Base-by-base conservation (phyloP, 345 rosid genomes). In the Dipteronia dyeriana region DNA sequence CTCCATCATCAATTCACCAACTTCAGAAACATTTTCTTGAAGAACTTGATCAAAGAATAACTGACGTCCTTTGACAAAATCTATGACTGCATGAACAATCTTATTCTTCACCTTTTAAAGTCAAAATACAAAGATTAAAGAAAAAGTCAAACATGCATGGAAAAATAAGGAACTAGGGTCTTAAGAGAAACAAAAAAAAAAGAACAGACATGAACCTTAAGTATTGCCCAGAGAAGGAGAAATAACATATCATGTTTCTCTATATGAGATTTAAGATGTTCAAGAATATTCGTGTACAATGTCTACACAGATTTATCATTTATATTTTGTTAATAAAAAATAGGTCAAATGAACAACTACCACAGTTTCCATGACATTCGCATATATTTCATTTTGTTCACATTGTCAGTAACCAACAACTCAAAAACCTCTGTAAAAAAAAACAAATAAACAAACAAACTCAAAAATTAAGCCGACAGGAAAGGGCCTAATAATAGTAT, bases 21-120 rank as follows among this genome's bases (percentile, higher is more conserved):
- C 91, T 69, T 82, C 85, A 81, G 84, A 81, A 81, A 91, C 69
- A 65, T 95, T 93, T 81, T 84, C 91, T 26, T 85, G 93, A 75
- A 95, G 94, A 86, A 92, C 87, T 80, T 93, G 97, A 86, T 92
- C 95, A 76, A 91, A 91, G 34, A 95, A 87, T 75, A 84, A 82
- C 80, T 89, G 90, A 82, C 91, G 92, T 82, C 92, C 95, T 84
- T 89, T 88, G 47, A 95, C 88, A 88, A 93, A 93, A 75, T 86
- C 94, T 51, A 90, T 79, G 66, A 93, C 92, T 84, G 93, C 97
- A 23, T 94, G 90, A 63, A 90, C 96, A 88, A 92, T 86, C 87
- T 93, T 95, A 79, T 91, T 95, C 88, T 89, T 92, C 65, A 91
- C 97, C 98, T 94, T 74, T 68, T 60, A 84, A 79, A 83, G 66